phyloP scores from a whole-genome alignment of 2,329 filamentous ascomycete genomes.

The Coleophoma cylindrospora region DNA sequence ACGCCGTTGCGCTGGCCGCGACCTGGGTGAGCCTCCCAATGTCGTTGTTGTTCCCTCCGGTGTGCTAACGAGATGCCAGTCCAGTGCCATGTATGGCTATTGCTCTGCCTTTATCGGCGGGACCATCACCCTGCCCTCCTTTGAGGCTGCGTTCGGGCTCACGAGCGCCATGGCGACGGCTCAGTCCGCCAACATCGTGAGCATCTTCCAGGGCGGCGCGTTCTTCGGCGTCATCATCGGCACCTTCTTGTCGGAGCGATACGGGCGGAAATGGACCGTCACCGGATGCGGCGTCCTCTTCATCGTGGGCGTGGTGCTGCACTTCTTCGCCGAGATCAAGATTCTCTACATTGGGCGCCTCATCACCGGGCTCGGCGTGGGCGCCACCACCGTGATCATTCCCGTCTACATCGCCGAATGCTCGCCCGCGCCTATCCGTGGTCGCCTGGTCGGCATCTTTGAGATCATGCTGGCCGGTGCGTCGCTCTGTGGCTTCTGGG shows the following conservation, averaged over 20 bases:
- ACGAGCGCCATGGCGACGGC: constrained; percentile 29
- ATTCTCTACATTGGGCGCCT: constrained; percentile 30
- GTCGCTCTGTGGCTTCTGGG: constrained; percentile 34
- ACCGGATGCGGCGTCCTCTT: constrained; percentile 33
- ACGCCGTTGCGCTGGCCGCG: background rate
- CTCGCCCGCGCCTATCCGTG: constrained; percentile 38
- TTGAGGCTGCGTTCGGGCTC: constrained; percentile 50
- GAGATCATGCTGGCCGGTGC: constrained; percentile 35
- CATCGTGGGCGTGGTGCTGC: constrained; percentile 17
- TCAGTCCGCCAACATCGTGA: constrained; percentile 54
- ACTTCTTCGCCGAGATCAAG: constrained; percentile 29
- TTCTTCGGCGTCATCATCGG: constrained; percentile 55
- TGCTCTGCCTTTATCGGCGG: constrained; percentile 58
- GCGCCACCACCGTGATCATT: constrained; percentile 36
- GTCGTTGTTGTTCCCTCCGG: background rate
- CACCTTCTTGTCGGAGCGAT: constrained; percentile 34
- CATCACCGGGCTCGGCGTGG: constrained; percentile 37
- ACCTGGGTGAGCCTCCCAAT: background rate
- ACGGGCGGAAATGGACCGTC: constrained; percentile 34
- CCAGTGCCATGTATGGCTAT: constrained; percentile 11
- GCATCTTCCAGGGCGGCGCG: constrained; percentile 55
- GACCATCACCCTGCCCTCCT: constrained; percentile 52
- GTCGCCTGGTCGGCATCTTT: constrained; percentile 40
- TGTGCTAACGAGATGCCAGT: background rate
- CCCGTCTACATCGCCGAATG: constrained; percentile 28